Conservation (phyloP, 345 rosid species). For the Nasturtium officinale region DNA sequence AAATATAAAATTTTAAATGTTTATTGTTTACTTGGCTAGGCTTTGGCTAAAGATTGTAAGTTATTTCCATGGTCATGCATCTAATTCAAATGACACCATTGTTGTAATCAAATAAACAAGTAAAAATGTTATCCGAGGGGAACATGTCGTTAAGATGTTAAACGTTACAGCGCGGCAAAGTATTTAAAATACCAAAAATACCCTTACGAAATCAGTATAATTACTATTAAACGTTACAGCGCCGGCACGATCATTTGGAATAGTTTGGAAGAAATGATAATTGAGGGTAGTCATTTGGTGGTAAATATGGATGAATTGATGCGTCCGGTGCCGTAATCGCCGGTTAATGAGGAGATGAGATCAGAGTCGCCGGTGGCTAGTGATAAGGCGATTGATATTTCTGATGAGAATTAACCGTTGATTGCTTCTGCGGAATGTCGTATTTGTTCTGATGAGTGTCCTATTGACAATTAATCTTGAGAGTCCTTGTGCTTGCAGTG, state of each 20-base stretch:
- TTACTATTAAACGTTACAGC: no score
- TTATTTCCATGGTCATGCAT: background rate
- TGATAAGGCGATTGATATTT: conserved; percentile 41
- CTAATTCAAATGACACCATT: conserved; percentile 4
- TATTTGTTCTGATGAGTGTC: conserved; percentile 94
- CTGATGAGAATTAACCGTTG: conserved; percentile 62
- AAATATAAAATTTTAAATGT: background rate
- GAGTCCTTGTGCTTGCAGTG: conserved; percentile 86
- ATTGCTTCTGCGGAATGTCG: conserved; percentile 79
- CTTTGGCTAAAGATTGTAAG: background rate
- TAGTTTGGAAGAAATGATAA: conserved; percentile 14
- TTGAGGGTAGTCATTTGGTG: conserved; percentile 62
- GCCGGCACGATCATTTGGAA: no score
- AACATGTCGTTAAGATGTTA: conserved; percentile 21
- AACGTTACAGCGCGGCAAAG: conserved; percentile 36
- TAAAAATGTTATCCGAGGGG: background rate
- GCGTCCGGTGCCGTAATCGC: conserved; percentile 40
- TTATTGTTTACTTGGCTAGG: background rate
- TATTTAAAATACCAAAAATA: background rate
- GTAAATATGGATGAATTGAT: conserved; percentile 62
- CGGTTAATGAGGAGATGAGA: conserved; percentile 26
- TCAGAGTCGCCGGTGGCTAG: conserved; percentile 27
- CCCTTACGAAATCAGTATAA: background rate
- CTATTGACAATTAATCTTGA: conserved; percentile 65
- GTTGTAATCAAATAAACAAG: conserved; percentile 1